Percentiles rank a stretch among this genome's conserved stretches.
Evolutionary conservation across 2,329 filamentous ascomycete species (phyloP).

Genomic region (Scedosporium boydii): DNA sequence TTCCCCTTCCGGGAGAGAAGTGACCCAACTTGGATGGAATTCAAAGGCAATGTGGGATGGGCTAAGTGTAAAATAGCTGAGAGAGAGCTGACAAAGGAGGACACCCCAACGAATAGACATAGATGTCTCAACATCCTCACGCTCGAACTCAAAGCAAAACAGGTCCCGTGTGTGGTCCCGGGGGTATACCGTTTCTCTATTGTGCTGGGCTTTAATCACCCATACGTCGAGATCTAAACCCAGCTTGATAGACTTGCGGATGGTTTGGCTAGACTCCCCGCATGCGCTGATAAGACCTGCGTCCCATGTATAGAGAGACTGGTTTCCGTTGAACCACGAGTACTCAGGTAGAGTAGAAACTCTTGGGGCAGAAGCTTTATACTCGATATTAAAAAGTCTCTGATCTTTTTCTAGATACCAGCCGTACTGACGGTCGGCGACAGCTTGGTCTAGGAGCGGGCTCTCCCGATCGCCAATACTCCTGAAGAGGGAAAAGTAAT

Average conservation of each 20-base stretch:
- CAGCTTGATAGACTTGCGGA: background rate
- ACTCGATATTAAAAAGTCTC: too few species aligned
- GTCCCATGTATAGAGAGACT: background rate
- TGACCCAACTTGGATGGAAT: background rate
- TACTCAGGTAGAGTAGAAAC: background rate
- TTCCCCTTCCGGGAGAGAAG: background rate
- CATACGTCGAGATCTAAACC: too few species aligned
- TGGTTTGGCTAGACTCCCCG: background rate
- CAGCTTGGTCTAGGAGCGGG: background rate
- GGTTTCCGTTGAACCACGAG: background rate
- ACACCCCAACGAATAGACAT: background rate
- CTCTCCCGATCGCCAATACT: background rate
- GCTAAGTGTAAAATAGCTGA: too few species aligned
- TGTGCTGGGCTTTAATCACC: too few species aligned
- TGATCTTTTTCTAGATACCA: too few species aligned
- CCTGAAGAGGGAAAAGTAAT: background rate
- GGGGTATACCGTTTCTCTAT: background rate
- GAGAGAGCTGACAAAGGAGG: background rate
- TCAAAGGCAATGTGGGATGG: background rate
- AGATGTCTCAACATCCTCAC: background rate
- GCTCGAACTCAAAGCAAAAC: background rate
- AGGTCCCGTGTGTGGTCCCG: background rate
- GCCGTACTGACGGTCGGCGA: background rate
- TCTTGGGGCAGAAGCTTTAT: too few species aligned
- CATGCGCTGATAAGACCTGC: background rate